Conservation (phyloP, 2,329 filamentous ascomycete genomes). For the Scedosporium boydii region DNA sequence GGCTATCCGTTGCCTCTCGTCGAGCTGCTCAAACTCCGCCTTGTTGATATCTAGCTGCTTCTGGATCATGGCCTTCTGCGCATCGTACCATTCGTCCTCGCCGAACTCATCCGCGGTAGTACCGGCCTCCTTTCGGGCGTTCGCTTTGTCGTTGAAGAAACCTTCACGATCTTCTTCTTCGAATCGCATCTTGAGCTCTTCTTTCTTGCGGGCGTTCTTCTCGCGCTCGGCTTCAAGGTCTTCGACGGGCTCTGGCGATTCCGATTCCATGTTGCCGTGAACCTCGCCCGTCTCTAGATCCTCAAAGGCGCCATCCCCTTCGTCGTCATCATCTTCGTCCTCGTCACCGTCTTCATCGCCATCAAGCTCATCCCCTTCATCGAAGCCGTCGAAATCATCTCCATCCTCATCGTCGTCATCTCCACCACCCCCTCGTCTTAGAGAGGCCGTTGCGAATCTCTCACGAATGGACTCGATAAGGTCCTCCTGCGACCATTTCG, state of each 20-base stretch:
- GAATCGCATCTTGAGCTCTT: slow-evolving; percentile 88
- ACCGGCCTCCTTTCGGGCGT: slow-evolving; percentile 60
- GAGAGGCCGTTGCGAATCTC: slow-evolving; percentile 64
- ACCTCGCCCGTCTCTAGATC: slow-evolving; percentile 73
- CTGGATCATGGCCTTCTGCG: slow-evolving; percentile 87
- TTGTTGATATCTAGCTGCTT: slow-evolving; percentile 97
- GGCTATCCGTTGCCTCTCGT: slow-evolving; percentile 69
- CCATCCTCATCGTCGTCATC: slow-evolving; percentile 44
- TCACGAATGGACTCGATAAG: slow-evolving; percentile 65
- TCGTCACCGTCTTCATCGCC: slow-evolving; percentile 38
- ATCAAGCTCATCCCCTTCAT: slow-evolving; percentile 42
- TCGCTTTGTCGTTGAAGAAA: slow-evolving; percentile 80
- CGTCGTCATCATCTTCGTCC: slow-evolving; percentile 51
- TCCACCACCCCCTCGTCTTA: slow-evolving; percentile 13
- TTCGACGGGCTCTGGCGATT: slow-evolving; percentile 32
- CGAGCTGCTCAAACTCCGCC: slow-evolving; percentile 79
- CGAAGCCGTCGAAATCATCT: slow-evolving; percentile 37
- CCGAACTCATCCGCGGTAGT: slow-evolving; percentile 67
- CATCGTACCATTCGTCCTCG: slow-evolving; percentile 98
- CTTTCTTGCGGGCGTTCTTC: slow-evolving; percentile 83
- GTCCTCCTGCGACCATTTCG: slow-evolving; percentile 76
- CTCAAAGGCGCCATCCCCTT: slow-evolving; percentile 75
- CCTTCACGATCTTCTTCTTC: slow-evolving; percentile 98
- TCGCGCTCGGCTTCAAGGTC: slow-evolving; percentile 79
- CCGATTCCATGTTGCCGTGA: slow-evolving; percentile 26